Base-by-base conservation (phyloP, 164 flowering plant genomes). In the Kingdonia uniflora region DNA sequence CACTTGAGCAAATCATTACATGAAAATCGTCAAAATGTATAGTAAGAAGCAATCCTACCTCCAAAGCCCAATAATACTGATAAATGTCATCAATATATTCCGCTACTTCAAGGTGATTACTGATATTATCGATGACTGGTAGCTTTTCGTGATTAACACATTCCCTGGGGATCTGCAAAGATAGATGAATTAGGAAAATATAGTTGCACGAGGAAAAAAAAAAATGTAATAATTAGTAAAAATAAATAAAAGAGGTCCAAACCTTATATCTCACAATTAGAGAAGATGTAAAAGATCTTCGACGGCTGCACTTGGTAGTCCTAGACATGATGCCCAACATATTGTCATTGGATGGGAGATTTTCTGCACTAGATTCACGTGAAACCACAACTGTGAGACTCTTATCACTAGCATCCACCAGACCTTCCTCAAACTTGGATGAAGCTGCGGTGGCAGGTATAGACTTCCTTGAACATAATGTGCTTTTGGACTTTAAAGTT, bases 21-120 rank as follows among this genome's bases (percentile, higher is more conserved):
- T 3, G 15, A 41, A 14, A n/a, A 14, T 14, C 17, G n/a, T 41
- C 44, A 11, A 41, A 14, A 11, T 41, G 4, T 29, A 29, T 3
- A 8, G 35, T 3, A 29, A 29, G 37, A 21, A 5, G n/a, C 19
- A 29, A 41, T 22, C 54, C 35, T 68, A 87, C 97, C 95, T 90
- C 97, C 61, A 73, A 65, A 60, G 70, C 70, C 97, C 97, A 90
- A 62, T 87, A 90, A 57, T 79, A 82, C 35, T 73, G 75, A 66
- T 87, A 90, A 54, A 90, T 84, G 29, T 90, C 95, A 68, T 87
- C 94, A 55, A 87, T 79, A 60, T 90, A 90, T 65, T 81, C 91
- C 55, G 82, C 68, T 65, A 87, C 97, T 74, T 90, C 95, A 49
- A 90, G 80, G 52, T 75, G 85, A 71, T 90, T 84, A 42, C 49